phyloP scores from a whole-genome alignment of 345 rosid genomes.

The Boechera retrofracta region DNA sequence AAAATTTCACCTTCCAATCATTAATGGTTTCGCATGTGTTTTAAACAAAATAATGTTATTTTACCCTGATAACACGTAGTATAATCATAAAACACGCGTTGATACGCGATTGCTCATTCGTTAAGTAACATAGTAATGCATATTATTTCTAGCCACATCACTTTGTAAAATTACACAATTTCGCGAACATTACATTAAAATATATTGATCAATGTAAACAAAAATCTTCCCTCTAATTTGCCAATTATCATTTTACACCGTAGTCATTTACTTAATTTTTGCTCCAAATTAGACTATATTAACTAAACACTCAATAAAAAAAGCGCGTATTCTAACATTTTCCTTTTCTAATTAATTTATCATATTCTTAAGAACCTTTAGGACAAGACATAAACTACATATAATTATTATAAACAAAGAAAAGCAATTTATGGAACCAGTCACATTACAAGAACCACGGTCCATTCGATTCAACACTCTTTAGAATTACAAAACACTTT shows the following conservation, averaged over 20 bases:
- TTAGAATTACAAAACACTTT: slow-evolving; percentile 21
- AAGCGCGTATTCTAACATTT: neutral
- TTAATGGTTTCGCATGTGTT: too few species aligned
- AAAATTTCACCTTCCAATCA: too few species aligned
- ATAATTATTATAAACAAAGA: neutral
- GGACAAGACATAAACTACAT: neutral
- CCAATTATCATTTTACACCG: neutral
- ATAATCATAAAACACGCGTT: too few species aligned
- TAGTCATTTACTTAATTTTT: neutral
- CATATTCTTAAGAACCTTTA: neutral
- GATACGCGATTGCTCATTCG: too few species aligned
- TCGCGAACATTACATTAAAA: too few species aligned
- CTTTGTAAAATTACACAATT: neutral
- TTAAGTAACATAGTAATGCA: too few species aligned
- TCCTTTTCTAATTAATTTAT: neutral
- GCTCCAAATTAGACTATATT: neutral
- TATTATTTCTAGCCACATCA: neutral
- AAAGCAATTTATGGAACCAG: slow-evolving; percentile 21
- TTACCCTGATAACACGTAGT: too few species aligned
- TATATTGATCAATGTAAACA: neutral
- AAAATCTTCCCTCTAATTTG: neutral
- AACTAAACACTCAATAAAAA: neutral
- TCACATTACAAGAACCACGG: slow-evolving; percentile 25
- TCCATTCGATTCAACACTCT: slow-evolving; percentile 38
- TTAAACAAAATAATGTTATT: too few species aligned